Base-by-base conservation (phyloP, 306 rosid species). In the Rosa chinensis region DNA sequence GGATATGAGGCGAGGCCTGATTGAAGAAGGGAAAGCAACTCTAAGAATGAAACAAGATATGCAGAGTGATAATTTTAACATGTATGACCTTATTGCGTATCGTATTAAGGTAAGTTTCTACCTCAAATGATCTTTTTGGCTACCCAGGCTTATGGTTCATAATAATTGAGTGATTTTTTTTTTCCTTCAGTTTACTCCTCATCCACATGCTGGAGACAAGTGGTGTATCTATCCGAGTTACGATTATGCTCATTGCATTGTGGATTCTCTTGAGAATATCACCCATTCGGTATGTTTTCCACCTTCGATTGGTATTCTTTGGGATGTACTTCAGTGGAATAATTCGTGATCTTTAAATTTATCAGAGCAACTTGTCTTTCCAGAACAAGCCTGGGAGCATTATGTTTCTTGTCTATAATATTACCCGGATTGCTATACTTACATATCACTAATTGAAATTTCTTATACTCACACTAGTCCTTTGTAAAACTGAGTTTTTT, bases 161-260 rank as follows among this genome's bases (percentile, higher is more conserved):
- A 42, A 79, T 80, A 82, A 74, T 68, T 53, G 59, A 50, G 39
- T 68, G 66, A 76, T 61, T 76, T 74, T 75, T 62, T 82, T 25
- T 80, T 71, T 66, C 72, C 67, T 80, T 25, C 88, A 96, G 99
- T 93, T 91, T 82, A 91, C 98, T 70, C 97, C 92, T 61, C 99
- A 96, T 56, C 99, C 99, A 10, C 99, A 93, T 87, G 94, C 98
- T 50, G 98, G 99, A 87, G 99, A 96, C 87, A 91, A 96, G 85
- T 96, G 98, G 99, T 96, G 98, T 82, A 88, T 96, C 76, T 96
- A 96, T 83, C 99, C 99, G 76, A 96, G 99, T 86, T 96, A 96
- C 77, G 99, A 96, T 84, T 96, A 87, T 79, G 87, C 99, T 74
- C 99, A 96, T 88, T 96, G 99, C 84, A 93, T 89, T 76, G 99